Base-by-base conservation (phyloP, 495 filamentous ascomycete genomes). In the Penicillium longicatenatum region DNA sequence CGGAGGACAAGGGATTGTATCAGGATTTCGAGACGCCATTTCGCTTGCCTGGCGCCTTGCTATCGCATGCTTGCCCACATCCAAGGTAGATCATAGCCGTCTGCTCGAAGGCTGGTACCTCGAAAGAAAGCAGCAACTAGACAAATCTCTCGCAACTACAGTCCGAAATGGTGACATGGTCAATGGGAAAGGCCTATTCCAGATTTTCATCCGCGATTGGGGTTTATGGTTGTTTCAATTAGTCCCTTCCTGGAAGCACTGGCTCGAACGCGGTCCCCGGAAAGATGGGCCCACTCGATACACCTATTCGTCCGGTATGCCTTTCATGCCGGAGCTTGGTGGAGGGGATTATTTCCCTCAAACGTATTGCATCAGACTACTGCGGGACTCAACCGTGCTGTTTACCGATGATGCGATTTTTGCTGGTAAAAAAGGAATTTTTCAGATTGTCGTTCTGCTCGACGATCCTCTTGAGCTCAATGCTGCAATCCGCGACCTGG, bases 1-100 rank as follows among this genome's bases (percentile, higher is more conserved):
- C 54, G 82, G 76, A 1, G 81, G 81, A 0, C 81, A 83, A 57
- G 81, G 80, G 5, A 81, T 82, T 39, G 74, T 76, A n/a, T 77
- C 72, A 17, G 79, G 81, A 21, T 70, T 70, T 39, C 75, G 66
- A 29, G 69, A 73, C 35, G 69, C 69, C 19, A 43, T 57, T 7
- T 62, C 69, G 3, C 59, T 84, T 3, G 74, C 74, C 6, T 84
- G 81, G 81, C 75, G 82, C 9, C 69, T 84, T 1, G 71, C 70
- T 5, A 48, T 61, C 19, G 48, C 50, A 29, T 81, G 14, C 61
- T 78, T 19, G 64, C 62, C 24, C 52, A 61, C 3, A 26, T 35
- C 14, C 22, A 62, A 39, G 4, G 45, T 51, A 30, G 21, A 44
- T 37, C 29, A 44, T 33, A 41, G 57, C 22, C 20, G 22, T 29